Percentiles rank a stretch among this genome's conserved stretches.
Conservation (phyloP, 148 eudicot species). For the Persicaria tinctoria region DNA sequence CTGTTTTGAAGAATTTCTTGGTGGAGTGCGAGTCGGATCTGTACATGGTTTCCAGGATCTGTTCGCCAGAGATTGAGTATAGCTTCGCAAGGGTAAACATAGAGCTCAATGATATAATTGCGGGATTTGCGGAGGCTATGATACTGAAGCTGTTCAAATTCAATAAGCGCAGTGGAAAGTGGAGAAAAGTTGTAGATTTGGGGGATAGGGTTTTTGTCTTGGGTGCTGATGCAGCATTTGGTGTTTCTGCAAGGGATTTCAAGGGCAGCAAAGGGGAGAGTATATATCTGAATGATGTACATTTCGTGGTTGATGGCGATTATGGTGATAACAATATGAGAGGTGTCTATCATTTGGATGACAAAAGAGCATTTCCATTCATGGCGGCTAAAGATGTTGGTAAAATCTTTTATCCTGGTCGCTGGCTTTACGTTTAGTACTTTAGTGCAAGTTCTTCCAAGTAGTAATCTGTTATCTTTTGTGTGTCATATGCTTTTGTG, state of each 20-base stretch:
- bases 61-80: too few species aligned
- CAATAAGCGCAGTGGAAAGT: not conserved
- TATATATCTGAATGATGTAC: constrained; percentile 12
- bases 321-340: constrained; percentile 4
- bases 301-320: not conserved
- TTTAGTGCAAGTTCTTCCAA: too few species aligned
- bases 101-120: too few species aligned
- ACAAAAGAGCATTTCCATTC: not conserved
- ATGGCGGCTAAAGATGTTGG: not conserved
- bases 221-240: constrained; percentile 16
- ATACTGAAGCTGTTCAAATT: not conserved
- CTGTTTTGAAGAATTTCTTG: not conserved
- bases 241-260: constrained; percentile 7
- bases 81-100: too few species aligned
- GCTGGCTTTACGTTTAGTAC: constrained; percentile 4
- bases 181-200: not conserved
- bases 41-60: not conserved
- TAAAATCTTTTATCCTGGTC: constrained; percentile 13
- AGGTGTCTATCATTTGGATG: constrained; percentile 12
- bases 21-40: not conserved
- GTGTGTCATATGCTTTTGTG: too few species aligned
- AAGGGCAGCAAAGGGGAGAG: constrained; percentile 6
- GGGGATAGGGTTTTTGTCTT: constrained; percentile 9
- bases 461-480: too few species aligned
- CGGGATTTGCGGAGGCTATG: too few species aligned